Evolutionary conservation across 306 rosid species (phyloP), one percentile per base, ranked within the genome.

Genomic region (Vigna angularis): DNA sequence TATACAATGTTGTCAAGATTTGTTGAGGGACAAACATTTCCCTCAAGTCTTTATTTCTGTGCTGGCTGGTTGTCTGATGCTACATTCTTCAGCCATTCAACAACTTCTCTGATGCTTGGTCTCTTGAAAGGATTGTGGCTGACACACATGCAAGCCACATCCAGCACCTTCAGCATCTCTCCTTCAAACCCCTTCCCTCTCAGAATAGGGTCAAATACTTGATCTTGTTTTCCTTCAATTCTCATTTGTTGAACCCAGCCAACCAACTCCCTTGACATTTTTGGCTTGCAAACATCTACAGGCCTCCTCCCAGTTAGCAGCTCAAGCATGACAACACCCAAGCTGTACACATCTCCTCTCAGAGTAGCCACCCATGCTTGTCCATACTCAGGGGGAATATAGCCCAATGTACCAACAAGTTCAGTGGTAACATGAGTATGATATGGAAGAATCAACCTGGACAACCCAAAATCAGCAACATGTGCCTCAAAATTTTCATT

Each of bases 361-460:
- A 94, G 90, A 74, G 98, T 92, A 59, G 98, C 98, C 72, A 92
- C 96, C 98, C 96, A 94, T 64, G 98, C 94, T 81, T 90, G 97
- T 75, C 98, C 97, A 56, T 94, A 94, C 79, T 94, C 97, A 0
- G 98, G 98, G 32, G 98, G 98, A 82, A 94, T 94, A 83, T 94
- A 94, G 66, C 98, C 98, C 40, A 94, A 86, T 76, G 98, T 94
- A 52, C 98, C 98, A 36, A 94, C 98, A 75, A 94, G 98, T 87
- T 94, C 98, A 1, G 98, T 94, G 72, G 98, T 89, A 66, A 94
- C 98, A 89, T 94, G 98, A 72, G 98, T 94, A 14, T 92, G 89
- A 75, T 94, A 94, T 4, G 98, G 98, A 83, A 89, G 88, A 77
- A 94, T 92, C 89, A 90, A 79, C n/a, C 97, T 83, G 4, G 98